Evolutionary conservation across 495 filamentous ascomycete genomes (phyloP).

Genomic region (Geopyxis carbonaria): DNA sequence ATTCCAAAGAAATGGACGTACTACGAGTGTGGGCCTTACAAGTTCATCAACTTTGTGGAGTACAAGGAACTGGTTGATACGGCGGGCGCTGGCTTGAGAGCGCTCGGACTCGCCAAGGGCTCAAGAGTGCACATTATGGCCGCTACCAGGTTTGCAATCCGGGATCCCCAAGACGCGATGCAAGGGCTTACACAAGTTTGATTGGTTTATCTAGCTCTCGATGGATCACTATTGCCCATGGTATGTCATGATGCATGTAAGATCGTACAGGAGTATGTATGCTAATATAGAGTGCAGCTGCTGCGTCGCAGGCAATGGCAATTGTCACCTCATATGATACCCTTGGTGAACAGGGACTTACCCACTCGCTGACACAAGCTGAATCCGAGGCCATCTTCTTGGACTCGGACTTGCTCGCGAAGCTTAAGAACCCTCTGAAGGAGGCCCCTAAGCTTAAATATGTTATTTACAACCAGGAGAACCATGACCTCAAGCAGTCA

Average conservation of each 20-base stretch:
- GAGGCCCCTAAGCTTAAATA: conserved; percentile 60
- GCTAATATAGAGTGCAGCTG: conserved; percentile 29
- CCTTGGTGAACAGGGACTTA: conserved; percentile 79
- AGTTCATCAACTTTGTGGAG: conserved; percentile 72
- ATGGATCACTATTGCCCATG: conserved; percentile 65
- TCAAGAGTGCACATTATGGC: conserved; percentile 79
- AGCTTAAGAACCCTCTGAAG: conserved; percentile 63
- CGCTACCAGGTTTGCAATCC: conserved; percentile 46
- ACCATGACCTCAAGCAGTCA: conserved; percentile 48
- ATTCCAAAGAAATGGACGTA: conserved; percentile 94
- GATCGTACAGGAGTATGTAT: not conserved
- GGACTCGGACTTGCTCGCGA: conserved; percentile 66
- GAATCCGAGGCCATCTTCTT: conserved; percentile 76
- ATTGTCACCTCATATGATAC: conserved; percentile 98
- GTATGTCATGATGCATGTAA: conserved; percentile 20
- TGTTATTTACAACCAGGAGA: conserved; percentile 78
- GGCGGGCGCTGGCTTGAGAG: conserved; percentile 59
- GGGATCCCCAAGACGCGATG: not conserved
- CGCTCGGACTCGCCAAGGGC: conserved; percentile 55
- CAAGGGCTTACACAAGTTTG: conserved; percentile 6
- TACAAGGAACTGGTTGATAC: conserved; percentile 62
- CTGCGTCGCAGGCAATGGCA: conserved; percentile 77
- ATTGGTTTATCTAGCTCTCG: conserved; percentile 35
- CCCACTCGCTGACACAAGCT: conserved; percentile 81
- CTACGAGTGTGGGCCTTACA: conserved; percentile 80